These are phyloP conservation scores for Artemisia argyi DNA, from an alignment of 129 eudicot species.

Conservation along the genomic window DNA sequence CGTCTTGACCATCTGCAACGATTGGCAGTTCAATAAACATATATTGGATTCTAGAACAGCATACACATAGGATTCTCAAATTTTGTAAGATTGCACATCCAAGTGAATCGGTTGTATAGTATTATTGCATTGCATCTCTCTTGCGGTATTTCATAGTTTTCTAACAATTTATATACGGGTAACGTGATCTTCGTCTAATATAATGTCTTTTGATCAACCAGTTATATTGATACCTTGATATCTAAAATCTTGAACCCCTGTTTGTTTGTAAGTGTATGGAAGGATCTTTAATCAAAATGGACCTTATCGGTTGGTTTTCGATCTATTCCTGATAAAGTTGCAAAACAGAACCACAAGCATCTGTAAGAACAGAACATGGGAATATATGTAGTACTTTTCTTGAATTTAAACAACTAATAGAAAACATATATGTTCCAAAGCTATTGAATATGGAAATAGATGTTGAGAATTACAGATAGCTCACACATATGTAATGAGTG, in stretches of 20 bases:
- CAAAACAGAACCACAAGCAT: too few relatives aligned
- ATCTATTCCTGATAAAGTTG: too few relatives aligned
- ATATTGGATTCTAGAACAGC: slow-evolving; percentile 29
- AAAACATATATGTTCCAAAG: too few relatives aligned
- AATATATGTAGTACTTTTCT: too few relatives aligned
- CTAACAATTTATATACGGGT: slow-evolving; percentile 2
- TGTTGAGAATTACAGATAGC: too few relatives aligned
- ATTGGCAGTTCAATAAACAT: slow-evolving; percentile 82
- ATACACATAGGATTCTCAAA: slow-evolving; percentile 29
- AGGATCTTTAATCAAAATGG: neutral
- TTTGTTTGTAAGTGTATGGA: neutral
- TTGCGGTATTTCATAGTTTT: slow-evolving; percentile 15
- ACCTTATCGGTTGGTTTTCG: too few relatives aligned
- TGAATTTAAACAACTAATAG: too few relatives aligned
- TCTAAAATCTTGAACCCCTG: neutral
- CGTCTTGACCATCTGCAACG: slow-evolving; percentile 94
- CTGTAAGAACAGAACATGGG: too few relatives aligned
- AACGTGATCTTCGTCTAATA: neutral
- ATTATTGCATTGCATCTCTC: slow-evolving; percentile 29
- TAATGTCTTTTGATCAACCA: neutral
- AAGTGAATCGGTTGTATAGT: slow-evolving; percentile 42
- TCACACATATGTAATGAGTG: too few relatives aligned
- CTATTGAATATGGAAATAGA: too few relatives aligned
- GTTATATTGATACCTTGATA: neutral
- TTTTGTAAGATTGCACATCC: slow-evolving; percentile 52